phyloP scores from a whole-genome alignment of 495 filamentous ascomycete species.

The Sabuloglossum arenarium region DNA sequence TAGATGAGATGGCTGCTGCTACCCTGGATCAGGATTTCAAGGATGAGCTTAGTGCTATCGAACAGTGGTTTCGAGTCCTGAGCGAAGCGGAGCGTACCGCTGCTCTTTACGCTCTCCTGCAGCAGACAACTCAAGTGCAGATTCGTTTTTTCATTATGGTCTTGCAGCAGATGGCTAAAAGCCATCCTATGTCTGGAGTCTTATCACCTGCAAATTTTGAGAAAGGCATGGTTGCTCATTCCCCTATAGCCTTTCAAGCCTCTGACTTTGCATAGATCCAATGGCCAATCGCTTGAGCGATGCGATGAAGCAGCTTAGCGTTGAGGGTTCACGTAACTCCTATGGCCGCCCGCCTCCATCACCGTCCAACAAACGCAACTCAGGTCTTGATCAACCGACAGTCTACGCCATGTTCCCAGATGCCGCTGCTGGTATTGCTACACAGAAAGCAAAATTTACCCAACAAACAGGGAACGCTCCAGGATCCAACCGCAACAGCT shows the following conservation, averaged over 20 bases:
- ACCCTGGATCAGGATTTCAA: slow-evolving; percentile 98
- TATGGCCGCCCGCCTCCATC: slow-evolving; percentile 61
- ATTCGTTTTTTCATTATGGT: slow-evolving; percentile 99
- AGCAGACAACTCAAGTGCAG: slow-evolving; percentile 97
- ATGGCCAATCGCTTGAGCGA: slow-evolving; percentile 94
- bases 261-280: slow-evolving; percentile 38
- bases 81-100: slow-evolving; percentile 94
- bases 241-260: background rate
- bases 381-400: slow-evolving; percentile 74
- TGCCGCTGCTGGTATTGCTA: slow-evolving; percentile 89
- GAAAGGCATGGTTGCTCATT: slow-evolving; percentile 39
- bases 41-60: slow-evolving; percentile 94
- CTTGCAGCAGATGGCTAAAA: slow-evolving; percentile 94
- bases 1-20: slow-evolving; percentile 97
- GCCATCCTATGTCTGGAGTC: slow-evolving; percentile 90
- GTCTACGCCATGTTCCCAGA: slow-evolving; percentile 99
- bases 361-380: slow-evolving; percentile 67
- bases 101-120: slow-evolving; percentile 81
- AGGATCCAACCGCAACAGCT: slow-evolving; percentile 82
- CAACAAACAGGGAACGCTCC: slow-evolving; percentile 82
- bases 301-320: slow-evolving; percentile 88
- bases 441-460: slow-evolving; percentile 91
- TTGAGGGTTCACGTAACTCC: slow-evolving; percentile 72
- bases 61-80: slow-evolving; percentile 97
- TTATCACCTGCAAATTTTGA: slow-evolving; percentile 93